Conservation (phyloP, 2,329 filamentous ascomycete species). For the Colletotrichum chrysophilum region DNA sequence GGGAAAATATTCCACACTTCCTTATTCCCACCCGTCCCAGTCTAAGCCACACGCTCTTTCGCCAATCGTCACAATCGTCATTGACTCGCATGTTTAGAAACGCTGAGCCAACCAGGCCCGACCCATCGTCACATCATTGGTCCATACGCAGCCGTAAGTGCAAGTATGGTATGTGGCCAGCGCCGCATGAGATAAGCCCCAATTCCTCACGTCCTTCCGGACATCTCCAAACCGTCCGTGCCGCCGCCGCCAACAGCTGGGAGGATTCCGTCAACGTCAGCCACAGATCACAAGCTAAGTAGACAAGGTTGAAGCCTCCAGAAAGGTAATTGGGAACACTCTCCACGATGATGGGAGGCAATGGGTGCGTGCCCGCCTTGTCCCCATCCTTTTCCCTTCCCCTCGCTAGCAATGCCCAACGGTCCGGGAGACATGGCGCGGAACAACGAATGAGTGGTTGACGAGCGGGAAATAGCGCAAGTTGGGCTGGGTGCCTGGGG, state of each 20-base stretch:
- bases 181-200: conserved; percentile 1
- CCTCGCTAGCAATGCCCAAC: background rate
- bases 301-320: background rate
- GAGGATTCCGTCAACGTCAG: conserved; percentile 8
- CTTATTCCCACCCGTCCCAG: background rate
- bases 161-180: background rate
- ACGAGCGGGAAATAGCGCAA: background rate
- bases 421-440: background rate
- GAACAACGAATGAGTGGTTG: background rate
- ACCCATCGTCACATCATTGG: background rate
- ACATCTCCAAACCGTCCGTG: conserved; percentile 23
- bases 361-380: background rate
- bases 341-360: background rate
- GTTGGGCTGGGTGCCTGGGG: background rate
- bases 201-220: conserved; percentile 18
- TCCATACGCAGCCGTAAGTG: background rate
- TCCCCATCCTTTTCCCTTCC: background rate
- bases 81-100: background rate
- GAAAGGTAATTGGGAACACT: background rate
- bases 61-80: background rate
- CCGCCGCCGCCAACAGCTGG: background rate
- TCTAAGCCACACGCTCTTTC: background rate
- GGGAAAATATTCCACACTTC: background rate
- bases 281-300: conserved; percentile 10
- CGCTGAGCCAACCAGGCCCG: background rate